Base-by-base conservation (phyloP, 768 basidiomycete species). In the Rhizopogon sp. region DNA sequence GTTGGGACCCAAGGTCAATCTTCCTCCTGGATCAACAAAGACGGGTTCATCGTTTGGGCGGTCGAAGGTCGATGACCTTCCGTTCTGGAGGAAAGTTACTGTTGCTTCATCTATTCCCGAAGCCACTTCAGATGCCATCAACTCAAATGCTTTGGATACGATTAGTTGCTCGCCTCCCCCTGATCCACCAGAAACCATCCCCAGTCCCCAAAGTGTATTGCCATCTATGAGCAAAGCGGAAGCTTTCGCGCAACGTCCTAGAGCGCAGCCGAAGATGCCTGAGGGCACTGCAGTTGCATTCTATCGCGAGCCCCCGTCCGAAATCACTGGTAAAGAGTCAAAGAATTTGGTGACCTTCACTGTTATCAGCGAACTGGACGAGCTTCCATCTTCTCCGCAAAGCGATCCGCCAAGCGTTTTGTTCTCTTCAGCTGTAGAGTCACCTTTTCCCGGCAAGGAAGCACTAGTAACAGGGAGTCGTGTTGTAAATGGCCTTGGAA, bases 351-450 rank as follows among this genome's bases (percentile, higher is more conserved):
- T 91, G 55, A 84, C 80, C 58, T 93, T 93, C 72, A 88, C 84
- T 45, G 87, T 93, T 43, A 80, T 74, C 53, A 92, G 90, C 63
- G 91, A 93, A 68, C 64, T 93, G 52, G 89, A 90, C 41, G 60
- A 61, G 49, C 17, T 40, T 29, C 14, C 47, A 8, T 50, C 45
- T 22, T 31, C 40, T 47, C 57, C 61, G 14, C 56, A 51, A n/a
- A 44, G 16, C 11, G 57, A 61, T 56, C 55, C 60, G 22, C 63
- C 62, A 43, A 62, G 62, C 31, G 67, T 70, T 8, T 43, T 70
- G 37, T 61, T 62, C 49, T 56, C 54, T 17, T 64, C 65, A 56
- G 58, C 57, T 52, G 25, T 46, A 9, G 56, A 59, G 10, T 56
- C 63, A 28, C 39, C 58, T 11, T 20, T 37, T 46, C 6, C 53